These are phyloP conservation scores for Sutorius australiensis DNA, from an alignment of 768 basidiomycete species.

Conservation along the genomic window DNA sequence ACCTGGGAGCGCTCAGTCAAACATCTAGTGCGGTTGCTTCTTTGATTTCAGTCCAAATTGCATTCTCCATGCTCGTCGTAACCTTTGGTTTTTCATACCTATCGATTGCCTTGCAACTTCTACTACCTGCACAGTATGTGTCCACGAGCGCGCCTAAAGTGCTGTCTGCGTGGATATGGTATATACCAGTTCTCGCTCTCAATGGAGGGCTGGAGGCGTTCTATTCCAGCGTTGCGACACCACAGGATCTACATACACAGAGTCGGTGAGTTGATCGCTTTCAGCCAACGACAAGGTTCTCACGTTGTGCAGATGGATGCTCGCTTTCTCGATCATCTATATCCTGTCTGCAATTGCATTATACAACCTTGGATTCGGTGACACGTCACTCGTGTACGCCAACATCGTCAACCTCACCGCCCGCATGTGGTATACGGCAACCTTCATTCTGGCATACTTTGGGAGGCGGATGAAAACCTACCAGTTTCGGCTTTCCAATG, in stretches of 20 bases:
- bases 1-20: slow-evolving; percentile 26
- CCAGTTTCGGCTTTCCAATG: slow-evolving; percentile 9
- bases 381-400: slow-evolving; percentile 69
- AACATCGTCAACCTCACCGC: slow-evolving; percentile 66
- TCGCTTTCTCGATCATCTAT: slow-evolving; percentile 69
- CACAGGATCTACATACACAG: slow-evolving; percentile 64
- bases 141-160: slow-evolving; percentile 77
- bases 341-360: slow-evolving; percentile 48
- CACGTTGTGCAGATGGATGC: slow-evolving; percentile 58
- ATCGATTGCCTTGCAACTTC: slow-evolving; percentile 58
- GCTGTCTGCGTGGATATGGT: slow-evolving; percentile 77
- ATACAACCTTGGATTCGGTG: slow-evolving; percentile 51
- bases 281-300: background rate
- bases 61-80: slow-evolving; percentile 64
- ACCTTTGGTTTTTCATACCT: slow-evolving; percentile 77
- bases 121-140: slow-evolving; percentile 69
- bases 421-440: slow-evolving; percentile 58
- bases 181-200: slow-evolving; percentile 83
- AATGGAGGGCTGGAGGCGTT: slow-evolving; percentile 95
- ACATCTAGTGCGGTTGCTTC: slow-evolving; percentile 53
- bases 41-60: slow-evolving; percentile 62
- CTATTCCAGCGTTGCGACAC: slow-evolving; percentile 70
- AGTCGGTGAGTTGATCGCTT: slow-evolving; percentile 44
- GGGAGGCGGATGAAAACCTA: slow-evolving; percentile 12
- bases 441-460: slow-evolving; percentile 52